phyloP scores from a whole-genome alignment of 1,284 basidiomycete species.

The Mrakiaceae sp. region DNA sequence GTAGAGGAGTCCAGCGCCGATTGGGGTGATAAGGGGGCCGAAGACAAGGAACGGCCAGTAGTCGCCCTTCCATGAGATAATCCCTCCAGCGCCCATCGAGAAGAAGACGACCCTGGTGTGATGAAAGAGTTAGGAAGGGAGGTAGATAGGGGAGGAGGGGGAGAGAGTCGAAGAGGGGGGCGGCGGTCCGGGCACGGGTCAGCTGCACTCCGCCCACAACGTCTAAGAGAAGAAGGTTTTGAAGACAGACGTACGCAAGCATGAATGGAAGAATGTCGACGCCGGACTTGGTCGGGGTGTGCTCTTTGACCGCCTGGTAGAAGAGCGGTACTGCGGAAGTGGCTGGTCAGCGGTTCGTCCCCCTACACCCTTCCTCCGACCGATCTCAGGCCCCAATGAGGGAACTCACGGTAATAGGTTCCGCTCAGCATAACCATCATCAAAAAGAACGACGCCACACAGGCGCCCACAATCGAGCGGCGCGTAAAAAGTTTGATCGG shows the following conservation, averaged over 20 bases:
- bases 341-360: too few relatives aligned
- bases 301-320: constrained; percentile 36
- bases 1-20: constrained; percentile 41
- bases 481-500: constrained; percentile 25
- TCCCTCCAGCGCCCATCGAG: constrained; percentile 33
- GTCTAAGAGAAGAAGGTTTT: too few relatives aligned
- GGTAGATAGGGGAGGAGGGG: too few relatives aligned
- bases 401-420: constrained; percentile 21
- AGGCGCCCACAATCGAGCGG: constrained; percentile 30
- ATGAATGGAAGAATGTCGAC: constrained; percentile 41
- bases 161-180: too few relatives aligned
- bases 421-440: constrained; percentile 35
- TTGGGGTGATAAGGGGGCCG: constrained; percentile 30
- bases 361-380: constrained; percentile 10
- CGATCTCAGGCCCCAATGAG: neutral
- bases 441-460: constrained; percentile 33
- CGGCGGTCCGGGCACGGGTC: too few relatives aligned
- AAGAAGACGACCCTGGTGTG: constrained; percentile 27
- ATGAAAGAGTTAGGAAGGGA: too few relatives aligned
- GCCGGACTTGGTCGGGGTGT: constrained; percentile 35
- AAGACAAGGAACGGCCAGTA: constrained; percentile 37
- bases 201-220: too few relatives aligned
- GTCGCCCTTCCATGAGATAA: constrained; percentile 31
- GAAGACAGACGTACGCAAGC: constrained; percentile 17
- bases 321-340: constrained; percentile 35